Conservation (phyloP, 768 basidiomycete species). For the Holtermanniella nyarrowii region DNA sequence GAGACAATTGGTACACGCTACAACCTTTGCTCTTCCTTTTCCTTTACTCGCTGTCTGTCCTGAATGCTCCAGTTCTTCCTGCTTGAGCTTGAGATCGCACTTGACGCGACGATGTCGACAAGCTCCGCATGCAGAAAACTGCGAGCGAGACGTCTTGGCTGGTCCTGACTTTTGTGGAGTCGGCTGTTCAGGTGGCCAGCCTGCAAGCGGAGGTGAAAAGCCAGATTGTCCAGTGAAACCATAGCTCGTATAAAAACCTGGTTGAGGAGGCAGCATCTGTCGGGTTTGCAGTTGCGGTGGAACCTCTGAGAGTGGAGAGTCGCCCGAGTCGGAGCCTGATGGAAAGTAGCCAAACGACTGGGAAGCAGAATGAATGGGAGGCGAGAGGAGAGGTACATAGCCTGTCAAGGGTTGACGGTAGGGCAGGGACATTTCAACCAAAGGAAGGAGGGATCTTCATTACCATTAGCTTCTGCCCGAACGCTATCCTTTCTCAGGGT, state of each 20-base stretch:
- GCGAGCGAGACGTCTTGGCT: constrained; percentile 61
- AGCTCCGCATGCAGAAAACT: constrained; percentile 88
- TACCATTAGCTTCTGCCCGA: no score
- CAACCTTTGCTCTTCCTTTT: constrained; percentile 30
- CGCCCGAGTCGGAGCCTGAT: background rate
- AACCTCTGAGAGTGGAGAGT: background rate
- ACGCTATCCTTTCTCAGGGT: no score
- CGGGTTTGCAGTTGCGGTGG: background rate
- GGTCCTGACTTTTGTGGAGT: constrained; percentile 40
- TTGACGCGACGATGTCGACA: constrained; percentile 89
- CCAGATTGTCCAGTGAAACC: background rate
- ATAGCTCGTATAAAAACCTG: background rate
- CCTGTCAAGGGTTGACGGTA: no score
- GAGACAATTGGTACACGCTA: constrained; percentile 75
- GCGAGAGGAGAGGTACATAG: no score
- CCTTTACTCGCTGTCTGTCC: constrained; percentile 7
- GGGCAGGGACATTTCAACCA: no score
- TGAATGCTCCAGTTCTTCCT: constrained; percentile 46
- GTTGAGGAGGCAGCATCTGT: background rate
- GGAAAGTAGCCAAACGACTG: background rate
- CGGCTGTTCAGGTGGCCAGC: background rate
- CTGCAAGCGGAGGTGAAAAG: background rate
- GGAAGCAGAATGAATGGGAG: no score
- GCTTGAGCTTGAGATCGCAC: constrained; percentile 81
- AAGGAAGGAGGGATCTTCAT: no score